Percentiles rank a stretch among this genome's conserved stretches.
phyloP scores from a whole-genome alignment of 495 filamentous ascomycete species.

The Lasiosphaeria ovina region DNA sequence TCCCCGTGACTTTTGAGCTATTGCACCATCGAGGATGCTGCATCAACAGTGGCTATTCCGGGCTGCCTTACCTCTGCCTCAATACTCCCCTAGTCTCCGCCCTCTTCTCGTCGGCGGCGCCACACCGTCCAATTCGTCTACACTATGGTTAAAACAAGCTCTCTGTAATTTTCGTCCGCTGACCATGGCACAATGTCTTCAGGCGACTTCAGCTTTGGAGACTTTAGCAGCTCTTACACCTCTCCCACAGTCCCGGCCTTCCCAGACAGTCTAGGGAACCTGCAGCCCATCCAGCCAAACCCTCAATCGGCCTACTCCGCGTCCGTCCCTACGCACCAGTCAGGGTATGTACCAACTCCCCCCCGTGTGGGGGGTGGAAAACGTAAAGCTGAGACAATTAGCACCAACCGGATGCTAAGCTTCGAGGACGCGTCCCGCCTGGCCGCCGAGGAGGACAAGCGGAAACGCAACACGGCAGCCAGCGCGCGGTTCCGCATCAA shows the following conservation, averaged over 20 bases:
- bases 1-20: constrained; percentile 37
- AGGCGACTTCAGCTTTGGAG: constrained; percentile 50
- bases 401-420: constrained; percentile 39
- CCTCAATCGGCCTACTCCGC: constrained; percentile 37
- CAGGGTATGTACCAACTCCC: constrained; percentile 42
- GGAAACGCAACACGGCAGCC: constrained; percentile 92
- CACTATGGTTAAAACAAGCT: background rate
- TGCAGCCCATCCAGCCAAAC: constrained; percentile 50
- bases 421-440: constrained; percentile 69
- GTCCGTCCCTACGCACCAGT: constrained; percentile 37
- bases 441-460: constrained; percentile 95
- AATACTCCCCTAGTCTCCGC: constrained; percentile 30
- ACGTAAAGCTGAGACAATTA: constrained; percentile 48
- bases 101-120: constrained; percentile 26
- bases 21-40: constrained; percentile 38
- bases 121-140: constrained; percentile 17
- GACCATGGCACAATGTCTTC: constrained; percentile 48
- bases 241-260: constrained; percentile 46
- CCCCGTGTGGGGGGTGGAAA: constrained; percentile 47
- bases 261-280: constrained; percentile 40
- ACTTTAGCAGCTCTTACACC: constrained; percentile 45
- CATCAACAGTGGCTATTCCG: constrained; percentile 28
- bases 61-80: constrained; percentile 17
- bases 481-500: constrained; percentile 94
- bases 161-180: constrained; percentile 17